phyloP scores from a whole-genome alignment of 1,139 yeast species.

The Yamadazyma dushanensis region DNA sequence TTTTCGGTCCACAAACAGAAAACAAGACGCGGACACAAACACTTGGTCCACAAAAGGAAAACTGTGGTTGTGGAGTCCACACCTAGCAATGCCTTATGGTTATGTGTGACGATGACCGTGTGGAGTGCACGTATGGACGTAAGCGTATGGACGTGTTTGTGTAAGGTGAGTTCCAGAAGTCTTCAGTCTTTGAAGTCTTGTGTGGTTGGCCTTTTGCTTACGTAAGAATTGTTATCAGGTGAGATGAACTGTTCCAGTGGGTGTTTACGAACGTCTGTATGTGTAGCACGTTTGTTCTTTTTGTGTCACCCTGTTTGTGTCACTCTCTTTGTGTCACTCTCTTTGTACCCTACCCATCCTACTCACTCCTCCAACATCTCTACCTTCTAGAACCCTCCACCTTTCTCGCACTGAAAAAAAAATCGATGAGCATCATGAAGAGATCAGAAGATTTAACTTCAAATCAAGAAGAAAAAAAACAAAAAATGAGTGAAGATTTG shows the following conservation, averaged over 20 bases:
- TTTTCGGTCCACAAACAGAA: not conserved
- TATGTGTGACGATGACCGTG: not conserved
- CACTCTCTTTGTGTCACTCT: not conserved
- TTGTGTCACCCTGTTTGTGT: too few species aligned
- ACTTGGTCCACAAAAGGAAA: not conserved
- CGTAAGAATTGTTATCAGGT: too few species aligned
- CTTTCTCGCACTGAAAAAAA: not conserved
- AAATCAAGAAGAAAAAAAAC: constrained; percentile 20
- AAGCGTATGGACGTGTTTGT: not conserved
- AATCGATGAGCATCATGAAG: constrained; percentile 18
- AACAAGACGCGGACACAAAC: too few species aligned
- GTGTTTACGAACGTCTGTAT: too few species aligned
- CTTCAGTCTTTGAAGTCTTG: too few species aligned
- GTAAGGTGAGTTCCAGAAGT: too few species aligned
- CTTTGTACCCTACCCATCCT: not conserved
- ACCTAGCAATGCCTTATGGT: constrained; percentile 1
- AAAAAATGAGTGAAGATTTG: constrained; percentile 16
- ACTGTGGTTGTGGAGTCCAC: constrained; percentile 2
- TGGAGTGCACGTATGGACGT: not conserved
- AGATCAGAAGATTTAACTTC: constrained; percentile 19
- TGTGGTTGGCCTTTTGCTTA: too few species aligned
- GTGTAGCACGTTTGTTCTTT: too few species aligned
- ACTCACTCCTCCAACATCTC: too few species aligned
- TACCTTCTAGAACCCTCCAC: constrained; percentile 2
- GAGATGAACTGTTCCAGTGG: too few species aligned